phyloP scores from a whole-genome alignment of 257 asterid genomes.

The Henckelia pumila region DNA sequence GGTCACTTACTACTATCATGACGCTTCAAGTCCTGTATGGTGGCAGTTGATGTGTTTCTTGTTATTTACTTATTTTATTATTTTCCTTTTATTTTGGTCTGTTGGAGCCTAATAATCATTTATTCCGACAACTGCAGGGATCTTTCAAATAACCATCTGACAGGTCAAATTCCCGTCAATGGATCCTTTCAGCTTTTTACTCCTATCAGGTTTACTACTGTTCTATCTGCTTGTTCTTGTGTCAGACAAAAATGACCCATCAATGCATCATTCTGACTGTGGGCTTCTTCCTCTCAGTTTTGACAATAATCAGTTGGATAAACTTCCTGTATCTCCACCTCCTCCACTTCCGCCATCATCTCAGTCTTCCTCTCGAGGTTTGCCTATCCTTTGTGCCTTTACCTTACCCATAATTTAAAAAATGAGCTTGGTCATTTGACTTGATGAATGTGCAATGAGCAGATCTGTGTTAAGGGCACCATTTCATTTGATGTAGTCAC shows the following conservation, averaged over 20 bases:
- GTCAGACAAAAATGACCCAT: conserved; percentile 11
- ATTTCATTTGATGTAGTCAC: conserved; percentile 12
- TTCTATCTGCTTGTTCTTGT: conserved; percentile 14
- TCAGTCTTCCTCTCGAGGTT: conserved; percentile 49
- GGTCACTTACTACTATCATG: conserved; percentile 44
- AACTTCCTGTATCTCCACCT: conserved; percentile 69
- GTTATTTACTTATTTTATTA: conserved; percentile 2
- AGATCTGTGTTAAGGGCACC: background rate
- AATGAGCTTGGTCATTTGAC: conserved; percentile 1
- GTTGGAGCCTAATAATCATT: conserved; percentile 24
- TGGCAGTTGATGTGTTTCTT: conserved; percentile 26
- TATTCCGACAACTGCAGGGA: conserved; percentile 55
- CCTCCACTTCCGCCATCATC: conserved; percentile 56
- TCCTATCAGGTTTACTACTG: conserved; percentile 73
- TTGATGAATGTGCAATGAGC: background rate
- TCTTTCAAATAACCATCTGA: conserved; percentile 70
- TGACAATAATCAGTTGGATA: conserved; percentile 44
- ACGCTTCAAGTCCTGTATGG: conserved; percentile 99
- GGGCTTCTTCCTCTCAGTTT: conserved; percentile 52
- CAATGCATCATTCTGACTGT: conserved; percentile 28
- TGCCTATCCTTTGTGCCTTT: conserved; percentile 7
- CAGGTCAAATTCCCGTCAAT: conserved; percentile 67
- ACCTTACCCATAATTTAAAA: background rate
- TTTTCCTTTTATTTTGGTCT: conserved; percentile 2
- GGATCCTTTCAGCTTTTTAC: conserved; percentile 93